Base-by-base conservation (phyloP, 805 yeast species). In the Saccharomyces jurei region DNA sequence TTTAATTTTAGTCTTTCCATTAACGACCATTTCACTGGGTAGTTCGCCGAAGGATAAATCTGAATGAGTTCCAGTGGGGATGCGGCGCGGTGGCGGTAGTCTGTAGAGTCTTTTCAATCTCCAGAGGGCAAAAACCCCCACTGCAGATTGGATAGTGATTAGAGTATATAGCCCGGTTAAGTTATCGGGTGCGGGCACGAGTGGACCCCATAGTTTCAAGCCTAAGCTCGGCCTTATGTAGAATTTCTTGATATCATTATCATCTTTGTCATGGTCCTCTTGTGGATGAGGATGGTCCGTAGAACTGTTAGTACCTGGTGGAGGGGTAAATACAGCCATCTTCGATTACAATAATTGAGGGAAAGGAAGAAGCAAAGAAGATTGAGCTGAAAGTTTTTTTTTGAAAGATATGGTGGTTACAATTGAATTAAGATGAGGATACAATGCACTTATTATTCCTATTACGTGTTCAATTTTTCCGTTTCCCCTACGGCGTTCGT, bases 121-220 rank as follows among this genome's bases (percentile, higher is more conserved):
- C 31, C 58, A 51, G 47, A 68, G 50, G 55, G 63, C 64, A 29
- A 62, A 51, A 5, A 76, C 49, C 3, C 87, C 87, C n/a, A 77
- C 52, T 0, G 73, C 68, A 25, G 82, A 66, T 63, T 86, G 91
- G 1, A 79, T 54, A 0, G 80, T 81, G 2, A 82, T 74, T 50
- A 83, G 65, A 0, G 79, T 61, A 61, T 77, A 78, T 1, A 85
- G 63, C 1, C 86, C 87, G 2, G 74, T 67, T 31, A 71, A 64
- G 64, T 83, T 81, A 58, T 86, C 91, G 8, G 86, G 77, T 0
- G 90, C 87, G 2, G 92, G 92, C 1, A 82, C 84, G 25, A 86
- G 65, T 0, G 89, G 89, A 0, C 90, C 87, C 84, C 88, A 82
- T 32, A 82, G 60, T 57, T 72, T 71, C 52, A 84, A 72, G 0